phyloP scores from a whole-genome alignment of 805 yeast genomes.

The Wickerhamomyces canadensis region DNA sequence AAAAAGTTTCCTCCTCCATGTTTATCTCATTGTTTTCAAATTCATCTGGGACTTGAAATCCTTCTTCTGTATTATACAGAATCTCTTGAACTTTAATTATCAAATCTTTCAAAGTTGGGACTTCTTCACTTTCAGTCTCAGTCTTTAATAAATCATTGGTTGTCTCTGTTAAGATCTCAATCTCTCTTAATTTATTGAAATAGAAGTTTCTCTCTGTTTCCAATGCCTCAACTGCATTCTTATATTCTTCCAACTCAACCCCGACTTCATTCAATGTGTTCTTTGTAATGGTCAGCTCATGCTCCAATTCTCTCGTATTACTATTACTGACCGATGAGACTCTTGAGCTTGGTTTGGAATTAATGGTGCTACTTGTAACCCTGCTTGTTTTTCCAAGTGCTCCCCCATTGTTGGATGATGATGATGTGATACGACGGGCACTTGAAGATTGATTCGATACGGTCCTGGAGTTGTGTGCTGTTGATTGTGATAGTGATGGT shows the following conservation, averaged over 20 bases:
- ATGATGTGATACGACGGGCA: conserved; percentile 9
- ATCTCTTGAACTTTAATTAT: conserved; percentile 66
- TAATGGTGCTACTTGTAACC: conserved; percentile 2
- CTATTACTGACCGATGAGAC: conserved; percentile 20
- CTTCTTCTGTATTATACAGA: conserved; percentile 77
- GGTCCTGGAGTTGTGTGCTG: conserved; percentile 1
- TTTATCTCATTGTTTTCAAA: conserved; percentile 23
- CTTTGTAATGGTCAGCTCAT: conserved; percentile 43
- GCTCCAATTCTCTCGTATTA: conserved; percentile 28
- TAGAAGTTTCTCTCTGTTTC: conserved; percentile 87
- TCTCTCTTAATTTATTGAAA: conserved; percentile 81
- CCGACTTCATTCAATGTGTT: conserved; percentile 33
- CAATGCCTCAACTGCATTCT: conserved; percentile 55
- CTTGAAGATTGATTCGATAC: conserved; percentile 3
- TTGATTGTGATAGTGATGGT: conserved; percentile 1
- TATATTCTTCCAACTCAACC: conserved; percentile 53
- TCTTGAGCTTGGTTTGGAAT: conserved; percentile 21
- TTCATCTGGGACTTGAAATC: conserved; percentile 60
- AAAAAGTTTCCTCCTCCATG: conserved; percentile 33
- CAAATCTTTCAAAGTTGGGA: conserved; percentile 34
- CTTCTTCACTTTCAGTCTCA: conserved; percentile 22
- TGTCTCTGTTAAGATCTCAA: conserved; percentile 74
- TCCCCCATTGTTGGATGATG: conserved; percentile 8
- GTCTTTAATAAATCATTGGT: conserved; percentile 47
- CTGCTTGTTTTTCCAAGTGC: conserved; percentile 11